These are phyloP conservation scores for Umbilicaria muhlenbergii DNA, from an alignment of 495 filamentous ascomycete genomes.

Conservation along the genomic window DNA sequence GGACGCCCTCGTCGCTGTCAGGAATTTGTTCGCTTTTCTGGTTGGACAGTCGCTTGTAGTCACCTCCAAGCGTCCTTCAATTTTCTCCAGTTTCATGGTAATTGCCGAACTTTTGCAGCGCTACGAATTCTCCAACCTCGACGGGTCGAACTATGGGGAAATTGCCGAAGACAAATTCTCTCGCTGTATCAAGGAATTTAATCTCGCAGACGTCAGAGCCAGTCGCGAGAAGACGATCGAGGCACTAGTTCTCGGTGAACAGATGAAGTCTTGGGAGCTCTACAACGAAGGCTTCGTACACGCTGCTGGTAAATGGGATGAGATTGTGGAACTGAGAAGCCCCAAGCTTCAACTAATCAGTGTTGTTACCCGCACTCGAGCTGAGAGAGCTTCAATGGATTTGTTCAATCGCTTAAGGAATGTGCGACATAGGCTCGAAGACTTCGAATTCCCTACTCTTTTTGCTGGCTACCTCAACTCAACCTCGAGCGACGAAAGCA, in stretches of 20 bases:
- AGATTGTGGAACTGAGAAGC: conserved; percentile 49
- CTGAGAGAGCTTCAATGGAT: conserved; percentile 71
- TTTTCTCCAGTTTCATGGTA: conserved; percentile 62
- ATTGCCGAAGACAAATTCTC: conserved; percentile 61
- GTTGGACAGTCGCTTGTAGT: conserved; percentile 66
- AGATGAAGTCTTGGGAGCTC: conserved; percentile 62
- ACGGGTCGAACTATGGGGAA: conserved; percentile 72
- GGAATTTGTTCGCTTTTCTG: conserved; percentile 87
- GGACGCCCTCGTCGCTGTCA: conserved; percentile 55
- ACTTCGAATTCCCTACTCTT: conserved; percentile 82
- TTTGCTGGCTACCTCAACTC: conserved; percentile 82
- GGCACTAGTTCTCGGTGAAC: conserved; percentile 72
- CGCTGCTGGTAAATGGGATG: conserved; percentile 77
- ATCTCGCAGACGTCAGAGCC: conserved; percentile 60
- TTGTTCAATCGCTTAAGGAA: conserved; percentile 50
- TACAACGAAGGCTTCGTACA: conserved; percentile 89
- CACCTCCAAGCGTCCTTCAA: conserved; percentile 44
- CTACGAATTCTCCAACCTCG: conserved; percentile 66
- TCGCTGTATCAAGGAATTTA: conserved; percentile 58
- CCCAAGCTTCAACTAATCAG: conserved; percentile 55
- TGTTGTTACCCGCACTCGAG: conserved; percentile 51
- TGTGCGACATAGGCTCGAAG: conserved; percentile 50
- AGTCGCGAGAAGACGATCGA: conserved; percentile 87
- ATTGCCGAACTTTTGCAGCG: conserved; percentile 51
- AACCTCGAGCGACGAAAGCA: conserved; percentile 54